phyloP scores from a whole-genome alignment of 495 filamentous ascomycete genomes.

The Penicillium atrosanguineum region DNA sequence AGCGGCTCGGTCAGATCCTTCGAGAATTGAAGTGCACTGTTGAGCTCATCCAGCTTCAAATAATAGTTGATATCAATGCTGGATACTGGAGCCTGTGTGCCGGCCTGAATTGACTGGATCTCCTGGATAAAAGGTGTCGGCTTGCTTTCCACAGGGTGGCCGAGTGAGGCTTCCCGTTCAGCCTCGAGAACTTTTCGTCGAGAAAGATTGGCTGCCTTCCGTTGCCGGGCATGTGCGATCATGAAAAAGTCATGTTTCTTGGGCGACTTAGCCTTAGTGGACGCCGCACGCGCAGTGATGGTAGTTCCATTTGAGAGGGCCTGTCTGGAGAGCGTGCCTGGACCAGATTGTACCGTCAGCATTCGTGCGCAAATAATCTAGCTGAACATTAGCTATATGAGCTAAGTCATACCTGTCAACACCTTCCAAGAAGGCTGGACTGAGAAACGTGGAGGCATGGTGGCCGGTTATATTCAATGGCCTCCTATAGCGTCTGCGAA shows the following conservation, averaged over 20 bases:
- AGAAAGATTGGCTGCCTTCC: slow-evolving; percentile 74
- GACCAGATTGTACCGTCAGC: slow-evolving; percentile 2
- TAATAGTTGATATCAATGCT: slow-evolving; percentile 66
- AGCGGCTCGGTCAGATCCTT: slow-evolving; percentile 59
- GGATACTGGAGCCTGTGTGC: slow-evolving; percentile 26
- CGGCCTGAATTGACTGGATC: slow-evolving; percentile 55
- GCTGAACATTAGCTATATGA: background rate
- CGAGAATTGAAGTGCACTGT: slow-evolving; percentile 60
- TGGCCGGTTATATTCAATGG: slow-evolving; percentile 20
- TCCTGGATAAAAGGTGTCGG: slow-evolving; percentile 80
- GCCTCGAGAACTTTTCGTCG: slow-evolving; percentile 64
- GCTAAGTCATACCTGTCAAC: slow-evolving; percentile 52
- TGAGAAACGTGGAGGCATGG: slow-evolving; percentile 75
- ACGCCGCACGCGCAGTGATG: slow-evolving; percentile 37
- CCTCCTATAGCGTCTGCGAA: slow-evolving; percentile 15
- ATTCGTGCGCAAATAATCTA: background rate
- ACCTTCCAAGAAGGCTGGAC: slow-evolving; percentile 59
- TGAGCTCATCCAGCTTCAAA: slow-evolving; percentile 62
- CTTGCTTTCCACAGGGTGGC: slow-evolving; percentile 75
- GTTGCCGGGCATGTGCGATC: slow-evolving; percentile 67
- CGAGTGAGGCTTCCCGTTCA: slow-evolving; percentile 57
- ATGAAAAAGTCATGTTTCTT: slow-evolving; percentile 42
- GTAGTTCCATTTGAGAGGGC: slow-evolving; percentile 32
- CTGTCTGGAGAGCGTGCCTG: slow-evolving; percentile 35
- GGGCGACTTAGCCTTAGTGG: slow-evolving; percentile 32